phyloP scores from a whole-genome alignment of 2,329 filamentous ascomycete species.

The Claviceps quebecensis region DNA sequence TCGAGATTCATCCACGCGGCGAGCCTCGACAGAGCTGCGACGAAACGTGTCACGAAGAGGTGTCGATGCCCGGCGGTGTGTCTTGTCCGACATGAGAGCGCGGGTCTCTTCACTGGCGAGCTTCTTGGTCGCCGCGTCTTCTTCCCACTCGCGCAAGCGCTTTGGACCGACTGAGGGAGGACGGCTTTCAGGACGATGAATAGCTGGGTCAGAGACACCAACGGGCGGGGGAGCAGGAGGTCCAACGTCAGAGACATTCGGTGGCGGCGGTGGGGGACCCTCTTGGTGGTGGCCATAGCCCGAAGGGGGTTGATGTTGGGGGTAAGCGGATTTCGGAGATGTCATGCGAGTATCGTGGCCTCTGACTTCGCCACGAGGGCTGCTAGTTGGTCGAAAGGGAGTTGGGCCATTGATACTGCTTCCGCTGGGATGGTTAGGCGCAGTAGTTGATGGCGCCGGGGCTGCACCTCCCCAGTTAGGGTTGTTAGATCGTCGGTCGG shows the following conservation, averaged over 20 bases:
- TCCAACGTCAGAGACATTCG: conserved; percentile 45
- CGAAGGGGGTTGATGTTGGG: conserved; percentile 50
- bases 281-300: conserved; percentile 57
- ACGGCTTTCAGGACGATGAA: conserved; percentile 51
- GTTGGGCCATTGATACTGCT: conserved; percentile 39
- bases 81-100: conserved; percentile 72
- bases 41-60: conserved; percentile 56
- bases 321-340: conserved; percentile 82
- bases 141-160: conserved; percentile 84
- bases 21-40: conserved; percentile 62
- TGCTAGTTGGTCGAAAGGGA: conserved; percentile 57
- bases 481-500: conserved; percentile 43
- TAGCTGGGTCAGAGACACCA: conserved; percentile 48
- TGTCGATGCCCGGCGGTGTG: conserved; percentile 64
- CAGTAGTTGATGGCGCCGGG: conserved; percentile 25
- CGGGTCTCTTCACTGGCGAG: conserved; percentile 77
- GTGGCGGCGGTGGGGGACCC: conserved; percentile 20
- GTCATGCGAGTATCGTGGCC: conserved; percentile 73
- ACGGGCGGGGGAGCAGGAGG: conserved; percentile 30
- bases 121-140: conserved; percentile 68
- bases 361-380: conserved; percentile 71
- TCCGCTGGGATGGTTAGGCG: conserved; percentile 23
- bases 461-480: conserved; percentile 44
- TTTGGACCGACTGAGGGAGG: conserved; percentile 70
- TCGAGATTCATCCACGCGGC: conserved; percentile 50